Conservation (phyloP, 2,329 filamentous ascomycete species). For the Myriosclerotinia curreyana region DNA sequence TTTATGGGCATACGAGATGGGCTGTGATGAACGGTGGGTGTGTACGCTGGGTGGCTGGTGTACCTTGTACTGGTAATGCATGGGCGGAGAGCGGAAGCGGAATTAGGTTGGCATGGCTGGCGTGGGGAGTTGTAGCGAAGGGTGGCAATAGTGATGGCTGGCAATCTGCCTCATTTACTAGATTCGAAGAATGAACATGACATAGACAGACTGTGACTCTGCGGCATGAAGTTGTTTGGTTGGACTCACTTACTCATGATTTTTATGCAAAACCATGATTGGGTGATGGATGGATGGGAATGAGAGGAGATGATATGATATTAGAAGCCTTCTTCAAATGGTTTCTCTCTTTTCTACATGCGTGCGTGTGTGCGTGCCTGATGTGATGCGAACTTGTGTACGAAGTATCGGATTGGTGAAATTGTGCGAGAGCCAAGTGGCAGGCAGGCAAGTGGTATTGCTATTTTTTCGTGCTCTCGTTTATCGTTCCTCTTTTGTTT, state of each 20-base stretch:
- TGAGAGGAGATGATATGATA: conserved; percentile 6
- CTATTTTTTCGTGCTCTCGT: too few relatives aligned
- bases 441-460: too few relatives aligned
- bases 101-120: background rate
- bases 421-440: too few relatives aligned
- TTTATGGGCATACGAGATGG: conserved; percentile 10
- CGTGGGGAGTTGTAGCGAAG: background rate
- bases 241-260: conserved; percentile 1
- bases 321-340: conserved; percentile 1
- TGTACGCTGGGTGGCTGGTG: background rate
- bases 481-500: too few relatives aligned
- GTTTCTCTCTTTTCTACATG: background rate
- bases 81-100: background rate
- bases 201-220: background rate
- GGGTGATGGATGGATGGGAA: too few relatives aligned
- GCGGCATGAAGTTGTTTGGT: background rate
- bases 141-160: background rate
- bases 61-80: conserved; percentile 2
- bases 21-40: background rate
- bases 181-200: background rate
- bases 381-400: background rate
- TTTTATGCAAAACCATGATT: conserved; percentile 5
- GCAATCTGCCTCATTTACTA: too few relatives aligned
- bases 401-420: too few relatives aligned
- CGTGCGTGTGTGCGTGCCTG: background rate